Evolutionary conservation across 176 grass and related monocot species (phyloP), one percentile per base, ranked within the genome.

Genomic region (Hsuehochloa calcarea): DNA sequence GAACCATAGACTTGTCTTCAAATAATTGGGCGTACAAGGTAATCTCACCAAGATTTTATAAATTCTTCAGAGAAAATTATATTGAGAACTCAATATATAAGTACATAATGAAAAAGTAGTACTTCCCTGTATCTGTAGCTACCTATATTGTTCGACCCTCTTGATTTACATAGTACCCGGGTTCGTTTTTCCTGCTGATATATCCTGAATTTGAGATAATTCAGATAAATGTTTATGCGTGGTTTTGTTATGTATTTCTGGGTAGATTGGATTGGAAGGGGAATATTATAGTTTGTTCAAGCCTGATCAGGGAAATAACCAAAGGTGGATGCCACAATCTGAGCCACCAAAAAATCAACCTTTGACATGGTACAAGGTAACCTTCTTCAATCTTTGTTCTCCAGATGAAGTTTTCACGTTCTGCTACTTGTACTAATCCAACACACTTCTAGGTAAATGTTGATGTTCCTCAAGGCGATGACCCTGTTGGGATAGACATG

Each of bases 351-450:
- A 83, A 82, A 83, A 91, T 56, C 91, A 96, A 79, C 88, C 96
- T 88, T 61, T 99, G 73, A 99, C 77, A 67, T 99, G 96, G 96
- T 99, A 99, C 74, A 99, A 99, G 96, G 93, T 99, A 96, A 65
- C 72, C 8, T 68, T 77, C 17, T 81, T 81, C 8, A 0, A 58
- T 86, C 27, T 86, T 38, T 50, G 51, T 20, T 75, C 49, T 85
- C 6, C 17, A 63, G 56, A 58, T 64, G n/a, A 71, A 12, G 62
- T 29, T 75, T 83, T 75, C 31, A 37, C 20, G 64, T 54, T 41
- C 23, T 89, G 31, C 69, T 51, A 86, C 69, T 56, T 81, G 13
- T 26, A 14, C 5, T 69, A 74, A 89, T 51, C 45, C 59, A 68
- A 31, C 43, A 69, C 68, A 41, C 20, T 85, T 85, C 10, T 72